A percentile compares a stretch with the other conserved stretches of the same genome.
phyloP scores from a whole-genome alignment of 2,329 filamentous ascomycete species.

The Plenodomus biglobosus region DNA sequence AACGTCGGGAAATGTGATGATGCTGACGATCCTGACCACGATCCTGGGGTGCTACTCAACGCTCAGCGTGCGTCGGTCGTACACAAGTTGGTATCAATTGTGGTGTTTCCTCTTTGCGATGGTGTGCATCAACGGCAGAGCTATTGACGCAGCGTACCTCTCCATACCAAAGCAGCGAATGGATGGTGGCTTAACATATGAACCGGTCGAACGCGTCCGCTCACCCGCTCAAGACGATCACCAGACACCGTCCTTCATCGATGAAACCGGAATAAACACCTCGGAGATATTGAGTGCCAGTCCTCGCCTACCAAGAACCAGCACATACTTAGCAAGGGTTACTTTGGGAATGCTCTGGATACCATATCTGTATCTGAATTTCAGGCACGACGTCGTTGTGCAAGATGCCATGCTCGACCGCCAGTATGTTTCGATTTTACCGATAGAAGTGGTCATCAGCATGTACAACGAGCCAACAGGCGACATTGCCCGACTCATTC shows the following conservation, averaged over 20 bases:
- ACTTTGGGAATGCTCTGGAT: slow-evolving; percentile 19
- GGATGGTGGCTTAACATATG: slow-evolving; percentile 1
- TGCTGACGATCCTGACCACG: slow-evolving; percentile 13
- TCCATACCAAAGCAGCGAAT: neutral
- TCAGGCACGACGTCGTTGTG: slow-evolving; percentile 4
- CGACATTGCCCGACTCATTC: slow-evolving; percentile 28
- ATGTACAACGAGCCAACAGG: slow-evolving; percentile 42
- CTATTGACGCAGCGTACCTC: slow-evolving; percentile 1
- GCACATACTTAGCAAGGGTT: slow-evolving; percentile 6
- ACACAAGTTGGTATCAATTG: slow-evolving; percentile 18
- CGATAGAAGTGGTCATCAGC: slow-evolving; percentile 42
- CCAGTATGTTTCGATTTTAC: slow-evolving; percentile 20
- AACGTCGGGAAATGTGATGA: slow-evolving; percentile 6
- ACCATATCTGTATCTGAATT: slow-evolving; percentile 19
- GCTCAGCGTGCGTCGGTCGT: slow-evolving; percentile 23
- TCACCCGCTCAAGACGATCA: neutral
- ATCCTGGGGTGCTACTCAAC: slow-evolving; percentile 17
- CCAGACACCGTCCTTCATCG: neutral
- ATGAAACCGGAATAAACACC: neutral
- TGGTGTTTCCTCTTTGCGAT: slow-evolving; percentile 19
- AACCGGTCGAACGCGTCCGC: slow-evolving; percentile 1
- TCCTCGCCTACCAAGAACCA: neutral
- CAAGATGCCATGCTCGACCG: slow-evolving; percentile 15
- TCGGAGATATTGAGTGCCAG: neutral
- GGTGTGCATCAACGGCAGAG: slow-evolving; percentile 7